phyloP scores from a whole-genome alignment of 306 rosid genomes.

The Oxytropis ochrocephala region DNA sequence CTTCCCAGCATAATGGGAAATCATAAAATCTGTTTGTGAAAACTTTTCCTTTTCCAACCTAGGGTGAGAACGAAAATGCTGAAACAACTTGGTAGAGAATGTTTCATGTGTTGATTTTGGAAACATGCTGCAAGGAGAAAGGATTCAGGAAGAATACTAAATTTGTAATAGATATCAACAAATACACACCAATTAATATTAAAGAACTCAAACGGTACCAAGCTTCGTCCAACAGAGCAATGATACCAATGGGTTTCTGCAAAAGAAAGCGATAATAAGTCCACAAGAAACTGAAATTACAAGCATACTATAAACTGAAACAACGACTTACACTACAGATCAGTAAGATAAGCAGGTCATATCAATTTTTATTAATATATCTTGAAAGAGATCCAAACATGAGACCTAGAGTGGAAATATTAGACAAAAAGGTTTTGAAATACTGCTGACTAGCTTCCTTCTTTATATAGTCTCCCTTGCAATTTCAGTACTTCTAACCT shows the following conservation, averaged over 20 bases:
- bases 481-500: slow-evolving; percentile 7
- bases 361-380: neutral
- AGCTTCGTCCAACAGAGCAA: slow-evolving; percentile 95
- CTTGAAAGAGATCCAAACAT: neutral
- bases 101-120: slow-evolving; percentile 91
- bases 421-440: slow-evolving; percentile 16
- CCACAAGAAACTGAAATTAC: slow-evolving; percentile 10
- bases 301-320: slow-evolving; percentile 2
- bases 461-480: neutral
- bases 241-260: slow-evolving; percentile 95
- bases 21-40: slow-evolving; percentile 84
- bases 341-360: neutral
- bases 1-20: slow-evolving; percentile 99
- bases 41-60: slow-evolving; percentile 83
- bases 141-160: slow-evolving; percentile 41
- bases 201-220: slow-evolving; percentile 69
- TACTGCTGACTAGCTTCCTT: slow-evolving; percentile 6
- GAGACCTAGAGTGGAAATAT: neutral
- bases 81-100: slow-evolving; percentile 91
- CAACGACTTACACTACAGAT: neutral
- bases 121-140: slow-evolving; percentile 74
- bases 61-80: slow-evolving; percentile 61
- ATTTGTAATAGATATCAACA: slow-evolving; percentile 19
- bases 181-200: slow-evolving; percentile 41
- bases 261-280: slow-evolving; percentile 38